Base-by-base conservation (phyloP, 2,329 filamentous ascomycete species). In the Microcera coccophila region DNA sequence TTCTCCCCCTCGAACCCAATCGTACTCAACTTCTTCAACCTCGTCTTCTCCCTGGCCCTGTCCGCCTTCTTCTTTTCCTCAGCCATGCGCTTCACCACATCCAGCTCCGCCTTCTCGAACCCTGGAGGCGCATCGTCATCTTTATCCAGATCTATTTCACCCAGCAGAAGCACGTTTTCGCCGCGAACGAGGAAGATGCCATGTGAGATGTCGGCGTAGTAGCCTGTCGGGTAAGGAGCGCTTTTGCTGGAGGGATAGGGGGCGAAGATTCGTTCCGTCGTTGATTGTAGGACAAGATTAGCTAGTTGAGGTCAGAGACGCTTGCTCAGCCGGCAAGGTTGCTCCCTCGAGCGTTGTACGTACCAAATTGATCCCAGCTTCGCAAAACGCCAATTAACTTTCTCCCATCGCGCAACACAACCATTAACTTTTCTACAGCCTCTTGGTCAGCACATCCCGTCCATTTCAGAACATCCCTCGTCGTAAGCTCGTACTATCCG, bases 331-430 rank as follows among this genome's bases (percentile, higher is more conserved):
- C 22, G n/a, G 12, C 22, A 12, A 26, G 7, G 7, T 26, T 7
- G 7, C 22, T 7, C 22, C 7, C 22, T 26, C 22, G 8, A 9
- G 7, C 8, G 11, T 32, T n/a, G 29, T 19, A 66, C 75, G 60
- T 82, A 95, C 90, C 91, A 62, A 95, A 97, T 68, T 98, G 93
- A 69, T 98, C 93, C 89, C 93, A 98, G 57, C 88, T 95, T 60
- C 93, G 79, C 55, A 98, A 71, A 36, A 97, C 87, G 21, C 93
- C 93, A 55, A 95, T 87, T 54, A 97, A 75, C 71, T 97, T 97
- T 58, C 91, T 82, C 48, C 94, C 93, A 63, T 98, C 93, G 55
- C 93, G 85, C 42, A 98, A 78, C 36, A 90, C 82, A 43, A 97
- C 78, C 70, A 96, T 82, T 46, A 98, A 82, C 72, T 98, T 98